Conservation (phyloP, 768 basidiomycete genomes). For the Kwoniella dendrophila region DNA sequence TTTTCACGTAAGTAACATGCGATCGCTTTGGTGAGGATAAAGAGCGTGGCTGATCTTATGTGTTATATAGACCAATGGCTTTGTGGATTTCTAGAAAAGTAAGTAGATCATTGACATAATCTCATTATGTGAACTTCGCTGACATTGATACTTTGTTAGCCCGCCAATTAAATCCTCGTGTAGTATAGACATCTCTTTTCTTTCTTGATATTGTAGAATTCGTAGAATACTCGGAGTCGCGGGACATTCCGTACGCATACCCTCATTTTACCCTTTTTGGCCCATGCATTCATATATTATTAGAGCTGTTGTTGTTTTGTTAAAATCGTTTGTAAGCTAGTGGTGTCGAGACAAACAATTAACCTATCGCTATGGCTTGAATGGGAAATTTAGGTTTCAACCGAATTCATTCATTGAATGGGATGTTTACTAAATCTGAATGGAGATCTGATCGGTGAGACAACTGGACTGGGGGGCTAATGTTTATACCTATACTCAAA, state of each 20-base stretch:
- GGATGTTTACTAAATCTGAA: slow-evolving; percentile 11
- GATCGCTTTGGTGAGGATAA: not conserved
- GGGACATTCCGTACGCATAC: slow-evolving; percentile 16
- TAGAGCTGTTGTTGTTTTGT: too few relatives aligned
- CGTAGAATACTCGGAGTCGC: not conserved
- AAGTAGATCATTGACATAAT: not conserved
- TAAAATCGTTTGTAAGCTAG: not conserved
- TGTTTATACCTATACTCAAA: not conserved
- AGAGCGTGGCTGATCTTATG: not conserved
- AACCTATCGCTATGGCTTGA: slow-evolving; percentile 6
- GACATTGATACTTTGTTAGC: slow-evolving; percentile 13
- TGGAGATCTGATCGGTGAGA: slow-evolving; percentile 2
- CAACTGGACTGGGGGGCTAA: slow-evolving; percentile 16
- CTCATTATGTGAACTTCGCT: not conserved
- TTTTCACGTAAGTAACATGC: slow-evolving; percentile 50
- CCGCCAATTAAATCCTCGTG: slow-evolving; percentile 31
- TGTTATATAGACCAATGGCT: slow-evolving; percentile 49
- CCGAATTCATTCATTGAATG: not conserved
- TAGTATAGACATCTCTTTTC: not conserved
- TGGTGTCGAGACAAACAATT: not conserved
- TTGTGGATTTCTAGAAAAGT: slow-evolving; percentile 53
- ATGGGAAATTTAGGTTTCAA: not conserved
- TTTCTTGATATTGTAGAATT: not conserved
- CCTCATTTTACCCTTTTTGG: not conserved
- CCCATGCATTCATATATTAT: slow-evolving; percentile 5